These are phyloP conservation scores for Exophiala dermatitidis DNA, from an alignment of 2,329 filamentous ascomycete genomes.

Conservation along the genomic window DNA sequence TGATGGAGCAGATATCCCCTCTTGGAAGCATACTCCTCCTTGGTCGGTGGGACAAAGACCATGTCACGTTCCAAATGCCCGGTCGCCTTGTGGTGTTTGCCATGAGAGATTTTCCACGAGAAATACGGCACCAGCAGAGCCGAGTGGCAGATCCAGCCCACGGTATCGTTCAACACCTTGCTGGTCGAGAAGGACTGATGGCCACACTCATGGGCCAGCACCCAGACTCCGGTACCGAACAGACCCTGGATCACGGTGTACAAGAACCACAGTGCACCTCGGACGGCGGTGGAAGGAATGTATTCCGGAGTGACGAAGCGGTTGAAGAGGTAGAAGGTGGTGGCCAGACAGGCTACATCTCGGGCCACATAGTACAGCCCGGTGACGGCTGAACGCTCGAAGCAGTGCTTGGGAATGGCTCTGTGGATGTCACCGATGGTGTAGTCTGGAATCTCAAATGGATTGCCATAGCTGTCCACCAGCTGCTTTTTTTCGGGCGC, in stretches of 20 bases:
- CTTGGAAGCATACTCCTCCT: constrained; percentile 69
- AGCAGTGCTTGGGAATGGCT: constrained; percentile 97
- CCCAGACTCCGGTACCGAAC: constrained; percentile 90
- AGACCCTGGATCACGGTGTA: constrained; percentile 83
- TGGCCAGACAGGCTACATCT: constrained; percentile 64
- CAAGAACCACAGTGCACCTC: constrained; percentile 58
- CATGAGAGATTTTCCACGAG: constrained; percentile 98
- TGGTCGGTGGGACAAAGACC: constrained; percentile 95
- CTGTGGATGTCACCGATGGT: constrained; percentile 96
- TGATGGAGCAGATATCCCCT: constrained; percentile 71
- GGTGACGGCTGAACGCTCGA: constrained; percentile 68
- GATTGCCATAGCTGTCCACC: constrained; percentile 87
- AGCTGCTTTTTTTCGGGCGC: constrained; percentile 43
- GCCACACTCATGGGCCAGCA: constrained; percentile 94
- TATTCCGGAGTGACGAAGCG: constrained; percentile 80
- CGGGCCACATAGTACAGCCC: constrained; percentile 78
- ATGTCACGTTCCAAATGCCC: constrained; percentile 97
- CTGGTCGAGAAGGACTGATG: constrained; percentile 96
- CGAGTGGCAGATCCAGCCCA: constrained; percentile 88
- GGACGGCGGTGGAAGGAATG: constrained; percentile 61
- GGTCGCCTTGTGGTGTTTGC: constrained; percentile 99
- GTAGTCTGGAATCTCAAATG: constrained; percentile 88
- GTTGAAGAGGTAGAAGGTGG: constrained; percentile 82
- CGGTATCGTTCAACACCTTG: constrained; percentile 80
- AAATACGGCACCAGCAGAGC: constrained; percentile 90